Base-by-base conservation (phyloP, 1,284 basidiomycete species). In the Rhodotorula sp. region DNA sequence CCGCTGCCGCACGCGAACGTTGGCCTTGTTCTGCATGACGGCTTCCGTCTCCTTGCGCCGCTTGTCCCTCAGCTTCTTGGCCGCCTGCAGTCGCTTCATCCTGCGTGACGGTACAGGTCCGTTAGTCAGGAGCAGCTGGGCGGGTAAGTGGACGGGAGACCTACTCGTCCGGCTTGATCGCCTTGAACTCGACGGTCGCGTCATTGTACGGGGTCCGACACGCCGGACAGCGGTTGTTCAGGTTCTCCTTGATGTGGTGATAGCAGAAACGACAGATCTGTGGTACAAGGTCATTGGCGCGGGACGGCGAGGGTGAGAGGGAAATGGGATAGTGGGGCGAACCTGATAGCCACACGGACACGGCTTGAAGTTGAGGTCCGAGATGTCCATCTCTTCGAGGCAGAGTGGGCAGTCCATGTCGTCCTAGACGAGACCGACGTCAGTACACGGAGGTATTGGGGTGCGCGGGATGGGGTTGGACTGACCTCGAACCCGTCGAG, bases 181-280 rank as follows among this genome's bases (percentile, higher is more conserved):
- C 89, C 82, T 95, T 95, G 84, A 96, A 97, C 80, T 98, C 93
- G 53, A 97, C 91, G 58, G 89, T 86, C 70, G 95, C 91, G 76
- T 97, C 92, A 37, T 92, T 91, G 80, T 99, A 99, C 75, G 91
- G 87, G 77, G 95, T 86, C 79, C 96, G 87, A 83, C 96, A 99
- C 48, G 96, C 96, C 53, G 96, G 96, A 81, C 96, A 99, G 66
- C 93, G 88, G 73, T 95, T 90, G 81, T 99, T 99, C 70, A 96
- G 84, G 82, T 96, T 91, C 83, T 93, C 87, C 84, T 92, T 91
- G 86, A 97, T 95, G 83, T 98, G 94, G 83, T 98, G 93, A 89
- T 95, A 99, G 82, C 96, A 99, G 84, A 99, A 99, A 71, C 95
- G 91, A 81, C 96, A 99, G 77, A 99, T 95, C 94, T 98, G 76